Base-by-base conservation (phyloP, 2,329 filamentous ascomycete species). In the Cercospora zeae-maydis region DNA sequence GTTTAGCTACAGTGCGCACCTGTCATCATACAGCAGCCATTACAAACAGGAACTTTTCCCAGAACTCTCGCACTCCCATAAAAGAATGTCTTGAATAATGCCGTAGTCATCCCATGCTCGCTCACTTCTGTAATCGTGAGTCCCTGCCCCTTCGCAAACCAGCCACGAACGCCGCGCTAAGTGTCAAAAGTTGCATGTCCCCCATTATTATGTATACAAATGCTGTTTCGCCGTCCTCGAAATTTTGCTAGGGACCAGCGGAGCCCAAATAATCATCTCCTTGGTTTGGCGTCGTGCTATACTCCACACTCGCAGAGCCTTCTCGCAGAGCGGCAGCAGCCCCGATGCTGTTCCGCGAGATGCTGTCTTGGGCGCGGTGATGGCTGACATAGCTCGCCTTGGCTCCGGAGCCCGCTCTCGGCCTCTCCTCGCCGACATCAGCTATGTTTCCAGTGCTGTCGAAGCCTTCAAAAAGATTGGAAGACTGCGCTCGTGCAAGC, bases 361-460 rank as follows among this genome's bases (percentile, higher is more conserved):
- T 72, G 49, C 71, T 73, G 55, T 74, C 72, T 10, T 59, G 70
- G 5, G 72, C 72, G 10, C 71, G 66, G 51, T 69, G 70, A 31
- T 71, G 71, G n/a, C 57, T 63, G 51, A 68, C 67, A 11, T 62
- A 59, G 16, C 58, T 62, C 14, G 61, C 58, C 19, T 60, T 61
- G 9, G 59, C 52, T 11, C 53, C 30, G n/a, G 54, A 61, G 13
- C 21, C 34, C 27, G 47, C 55, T 37, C 49, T 27, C 3, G 57
- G 53, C 14, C 27, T 27, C 11, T 52, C 57, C 3, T 57, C 42
- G 21, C 24, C 59, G 36, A 56, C 55, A 33, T 61, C 65, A 21
- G 58, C 60, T 16, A 56, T 52, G 36, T 34, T 55, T 27, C 33
- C 61, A 51, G 36, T 66, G n/a, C 65, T 70, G 53, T 73, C 71